These are phyloP conservation scores for Cyanodermella asteris DNA, from an alignment of 2,329 filamentous ascomycete species.

Conservation along the genomic window DNA sequence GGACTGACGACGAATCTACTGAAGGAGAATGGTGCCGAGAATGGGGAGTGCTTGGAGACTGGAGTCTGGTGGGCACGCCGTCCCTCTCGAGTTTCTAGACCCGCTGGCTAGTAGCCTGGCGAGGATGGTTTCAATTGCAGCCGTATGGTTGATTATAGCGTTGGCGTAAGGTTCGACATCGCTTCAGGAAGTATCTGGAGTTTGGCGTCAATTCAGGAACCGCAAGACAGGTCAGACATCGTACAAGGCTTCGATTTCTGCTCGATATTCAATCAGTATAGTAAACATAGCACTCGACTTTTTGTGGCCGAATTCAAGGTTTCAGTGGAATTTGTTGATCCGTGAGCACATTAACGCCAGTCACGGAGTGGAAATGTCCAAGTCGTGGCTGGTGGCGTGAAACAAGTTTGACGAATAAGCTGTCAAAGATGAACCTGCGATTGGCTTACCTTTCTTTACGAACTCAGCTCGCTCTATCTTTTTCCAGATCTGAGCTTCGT, in stretches of 20 bases:
- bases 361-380: no score
- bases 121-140: neutral
- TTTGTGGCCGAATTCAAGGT: no score
- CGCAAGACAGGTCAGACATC: conserved; percentile 2
- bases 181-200: conserved; percentile 68
- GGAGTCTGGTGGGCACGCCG: conserved; percentile 44
- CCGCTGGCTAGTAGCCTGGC: no score
- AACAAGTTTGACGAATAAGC: no score
- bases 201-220: conserved; percentile 4
- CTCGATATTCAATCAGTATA: no score
- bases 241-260: conserved; percentile 10
- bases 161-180: conserved; percentile 67
- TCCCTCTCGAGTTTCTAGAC: conserved; percentile 9
- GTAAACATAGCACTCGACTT: no score
- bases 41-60: conserved; percentile 61
- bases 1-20: conserved; percentile 73
- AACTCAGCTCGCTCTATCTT: conserved; percentile 63
- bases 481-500: conserved; percentile 53
- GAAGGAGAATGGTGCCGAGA: conserved; percentile 54
- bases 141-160: conserved; percentile 37
- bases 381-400: no score
- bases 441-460: conserved; percentile 84
- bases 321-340: no score
- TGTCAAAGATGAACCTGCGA: no score
- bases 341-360: no score